Conservation (phyloP, 1,284 basidiomycete genomes). For the Ceratobasidium sp. region DNA sequence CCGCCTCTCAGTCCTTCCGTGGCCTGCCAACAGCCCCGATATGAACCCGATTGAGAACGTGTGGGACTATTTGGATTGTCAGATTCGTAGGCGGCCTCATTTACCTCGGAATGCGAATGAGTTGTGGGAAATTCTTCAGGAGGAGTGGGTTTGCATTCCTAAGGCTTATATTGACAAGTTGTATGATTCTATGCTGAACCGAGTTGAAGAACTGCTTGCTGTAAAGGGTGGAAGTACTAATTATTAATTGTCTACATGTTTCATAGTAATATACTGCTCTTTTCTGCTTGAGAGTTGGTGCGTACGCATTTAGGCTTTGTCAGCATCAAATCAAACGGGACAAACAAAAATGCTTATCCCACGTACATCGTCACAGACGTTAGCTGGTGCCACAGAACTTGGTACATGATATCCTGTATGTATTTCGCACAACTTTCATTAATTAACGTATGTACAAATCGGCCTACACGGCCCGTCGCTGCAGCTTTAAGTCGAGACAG, state of each 20-base stretch:
- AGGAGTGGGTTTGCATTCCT: conserved; percentile 22
- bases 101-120: conserved; percentile 5
- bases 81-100: background rate
- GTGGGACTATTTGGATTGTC: conserved; percentile 17
- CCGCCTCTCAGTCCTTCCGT: conserved; percentile 22
- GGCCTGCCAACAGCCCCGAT: conserved; percentile 32
- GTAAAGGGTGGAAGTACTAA: background rate
- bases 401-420: background rate
- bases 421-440: background rate
- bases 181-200: conserved; percentile 9
- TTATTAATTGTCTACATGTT: background rate
- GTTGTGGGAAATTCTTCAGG: conserved; percentile 21
- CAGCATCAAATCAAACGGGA: background rate
- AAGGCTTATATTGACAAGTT: conserved; percentile 2
- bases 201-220: background rate
- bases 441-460: background rate
- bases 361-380: background rate
- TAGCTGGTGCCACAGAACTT: background rate
- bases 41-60: conserved; percentile 22
- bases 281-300: background rate
- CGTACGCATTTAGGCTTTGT: background rate
- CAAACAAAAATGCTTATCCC: background rate
- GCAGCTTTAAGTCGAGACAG: background rate
- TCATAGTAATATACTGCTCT: background rate
- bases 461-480: background rate